phyloP scores from a whole-genome alignment of 345 rosid species.

The Aquilaria malaccensis region DNA sequence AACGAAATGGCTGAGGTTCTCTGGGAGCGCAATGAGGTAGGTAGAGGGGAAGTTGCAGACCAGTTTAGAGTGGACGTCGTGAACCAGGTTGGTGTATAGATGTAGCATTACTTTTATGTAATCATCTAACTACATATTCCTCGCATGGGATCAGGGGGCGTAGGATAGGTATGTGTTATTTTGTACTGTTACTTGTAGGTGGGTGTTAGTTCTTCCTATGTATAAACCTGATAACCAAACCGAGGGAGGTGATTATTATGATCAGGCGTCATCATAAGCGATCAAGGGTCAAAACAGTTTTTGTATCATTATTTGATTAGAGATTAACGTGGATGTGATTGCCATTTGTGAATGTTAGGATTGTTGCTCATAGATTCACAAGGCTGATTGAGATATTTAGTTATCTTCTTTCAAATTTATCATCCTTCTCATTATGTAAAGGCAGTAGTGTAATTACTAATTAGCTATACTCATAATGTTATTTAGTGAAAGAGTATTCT shows the following conservation, averaged over 20 bases:
- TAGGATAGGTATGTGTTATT: constrained; percentile 19
- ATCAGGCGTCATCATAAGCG: neutral
- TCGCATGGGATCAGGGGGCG: constrained; percentile 6
- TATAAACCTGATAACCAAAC: neutral
- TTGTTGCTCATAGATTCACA: too few relatives aligned
- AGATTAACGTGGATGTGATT: constrained; percentile 4
- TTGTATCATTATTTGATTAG: constrained; percentile 25
- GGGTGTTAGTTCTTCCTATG: constrained; percentile 10
- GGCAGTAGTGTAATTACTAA: too few relatives aligned
- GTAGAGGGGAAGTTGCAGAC: constrained; percentile 2
- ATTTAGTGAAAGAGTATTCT: too few relatives aligned
- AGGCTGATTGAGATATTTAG: too few relatives aligned
- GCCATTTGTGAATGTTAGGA: too few relatives aligned
- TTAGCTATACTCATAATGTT: too few relatives aligned
- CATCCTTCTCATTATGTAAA: too few relatives aligned
- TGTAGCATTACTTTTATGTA: constrained; percentile 13
- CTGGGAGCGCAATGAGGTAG: constrained; percentile 7
- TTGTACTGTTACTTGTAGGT: constrained; percentile 15
- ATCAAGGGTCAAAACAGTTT: neutral
- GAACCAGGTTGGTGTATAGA: constrained; percentile 12
- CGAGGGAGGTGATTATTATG: neutral
- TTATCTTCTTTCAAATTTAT: too few relatives aligned
- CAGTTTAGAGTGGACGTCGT: constrained; percentile 7
- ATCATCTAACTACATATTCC: constrained; percentile 2
- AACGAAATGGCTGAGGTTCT: neutral